Evolutionary conservation across 371 early-diverging fungal species (phyloP).

Genomic region (Blakeslea trispora): DNA sequence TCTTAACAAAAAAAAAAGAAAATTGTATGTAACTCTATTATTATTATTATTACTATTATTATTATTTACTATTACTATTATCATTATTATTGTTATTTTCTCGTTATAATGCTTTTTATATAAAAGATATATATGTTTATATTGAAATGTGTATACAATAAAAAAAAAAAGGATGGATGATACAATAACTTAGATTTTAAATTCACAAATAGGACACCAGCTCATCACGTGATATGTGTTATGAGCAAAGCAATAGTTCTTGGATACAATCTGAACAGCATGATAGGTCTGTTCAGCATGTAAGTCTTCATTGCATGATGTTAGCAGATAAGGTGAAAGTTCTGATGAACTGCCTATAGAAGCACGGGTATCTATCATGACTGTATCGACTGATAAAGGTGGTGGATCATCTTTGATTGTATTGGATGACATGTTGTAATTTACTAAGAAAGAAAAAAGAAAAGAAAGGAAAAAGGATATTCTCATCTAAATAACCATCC

Average conservation of each 20-base stretch:
- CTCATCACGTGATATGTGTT: constrained; percentile 19
- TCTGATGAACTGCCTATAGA: constrained; percentile 1
- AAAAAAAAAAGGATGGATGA: no score
- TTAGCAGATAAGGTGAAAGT: constrained; percentile 10
- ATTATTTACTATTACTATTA: no score
- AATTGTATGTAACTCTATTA: not conserved
- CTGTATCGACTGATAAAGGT: not conserved
- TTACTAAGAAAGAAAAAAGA: not conserved
- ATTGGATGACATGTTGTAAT: not conserved
- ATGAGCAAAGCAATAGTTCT: constrained; percentile 22
- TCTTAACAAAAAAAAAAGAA: not conserved
- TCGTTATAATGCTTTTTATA: no score
- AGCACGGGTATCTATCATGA: not conserved
- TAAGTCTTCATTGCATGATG: constrained; percentile 2
- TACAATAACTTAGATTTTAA: constrained; percentile 20
- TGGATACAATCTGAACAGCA: constrained; percentile 21
- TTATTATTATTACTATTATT: not conserved
- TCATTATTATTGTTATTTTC: no score
- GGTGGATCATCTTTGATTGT: not conserved
- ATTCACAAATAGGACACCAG: constrained; percentile 23
- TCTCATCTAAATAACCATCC: no score
- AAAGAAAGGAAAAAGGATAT: not conserved
- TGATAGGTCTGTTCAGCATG: constrained; percentile 18
- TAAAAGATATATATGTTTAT: no score
- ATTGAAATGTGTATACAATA: no score